Base-by-base conservation (phyloP, 306 rosid species). In the Quercus cerris region DNA sequence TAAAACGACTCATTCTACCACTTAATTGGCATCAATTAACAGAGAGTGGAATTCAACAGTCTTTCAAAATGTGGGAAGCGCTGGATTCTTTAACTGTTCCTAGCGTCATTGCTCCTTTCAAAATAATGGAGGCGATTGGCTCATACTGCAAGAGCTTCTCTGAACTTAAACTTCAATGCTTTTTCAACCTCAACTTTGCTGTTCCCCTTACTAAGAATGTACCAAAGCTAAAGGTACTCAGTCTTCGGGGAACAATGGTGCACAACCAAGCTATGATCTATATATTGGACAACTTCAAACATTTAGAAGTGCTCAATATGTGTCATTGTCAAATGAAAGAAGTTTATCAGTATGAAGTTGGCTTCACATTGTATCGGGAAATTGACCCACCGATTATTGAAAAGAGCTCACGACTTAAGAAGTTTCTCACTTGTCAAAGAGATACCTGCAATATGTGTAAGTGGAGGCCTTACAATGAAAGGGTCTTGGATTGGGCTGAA, bases 1-100 rank as follows among this genome's bases (percentile, higher is more conserved):
- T 88, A 28, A 83, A 81, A 62, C 69, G 58, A 71, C 73, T 84
- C 18, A 83, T 83, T 69, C 80, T 86, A 30, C 83, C 89, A 20
- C 0, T 4, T 0, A 41, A 41, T 41, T 20, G 61, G 19, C 72
- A 68, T 9, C 2, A 3, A 0, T 0, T 80, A 5, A 5, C 85
- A 35, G 28, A 22, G 20, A 1, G 0, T 5, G 87, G 66, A 55
- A 3, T 78, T 1, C 4, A 67, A 1, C 15, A 12, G 1, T 88
- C 81, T 11, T 63, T 80, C 71, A 73, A 15, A 51, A 31, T 6
- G 25, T 81, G 90, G 88, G 18, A 14, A 46, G 51, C 46, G 1
- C 87, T 88, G 5, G 84, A 82, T 30, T 84, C 87, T 58, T n/a
- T 86, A 22, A 81, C 88, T 0, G 5, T 80, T 54, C 66, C 87